phyloP scores from a whole-genome alignment of 768 basidiomycete genomes.

The Auriculariales sp. region DNA sequence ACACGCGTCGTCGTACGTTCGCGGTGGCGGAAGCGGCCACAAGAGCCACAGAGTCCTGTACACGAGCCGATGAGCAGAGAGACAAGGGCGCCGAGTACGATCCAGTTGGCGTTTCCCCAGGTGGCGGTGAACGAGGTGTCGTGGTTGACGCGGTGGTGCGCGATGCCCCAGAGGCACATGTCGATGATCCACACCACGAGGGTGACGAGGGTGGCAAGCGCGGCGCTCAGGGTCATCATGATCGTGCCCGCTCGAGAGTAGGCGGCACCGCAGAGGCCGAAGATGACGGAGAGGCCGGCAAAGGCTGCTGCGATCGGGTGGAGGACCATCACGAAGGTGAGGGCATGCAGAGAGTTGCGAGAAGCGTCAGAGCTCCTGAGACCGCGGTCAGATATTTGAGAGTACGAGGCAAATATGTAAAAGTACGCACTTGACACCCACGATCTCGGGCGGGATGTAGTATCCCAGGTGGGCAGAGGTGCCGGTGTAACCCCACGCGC shows the following conservation, averaged over 20 bases:
- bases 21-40: conserved; percentile 35
- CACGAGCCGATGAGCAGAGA: conserved; percentile 55
- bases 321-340: conserved; percentile 61
- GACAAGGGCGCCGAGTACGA: conserved; percentile 59
- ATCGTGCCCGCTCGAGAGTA: conserved; percentile 62
- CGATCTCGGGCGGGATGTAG: conserved; percentile 18
- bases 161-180: conserved; percentile 67
- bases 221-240: conserved; percentile 55
- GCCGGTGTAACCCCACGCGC: conserved; percentile 67
- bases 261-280: conserved; percentile 48
- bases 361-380: too few relatives aligned
- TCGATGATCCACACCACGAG: conserved; percentile 63
- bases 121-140: conserved; percentile 26
- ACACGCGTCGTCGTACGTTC: conserved; percentile 1
- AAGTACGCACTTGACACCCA: conserved; percentile 31
- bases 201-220: conserved; percentile 50
- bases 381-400: too few relatives aligned
- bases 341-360: too few relatives aligned
- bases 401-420: too few relatives aligned
- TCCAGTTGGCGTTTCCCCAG: conserved; percentile 74
- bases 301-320: conserved; percentile 68
- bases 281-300: conserved; percentile 47
- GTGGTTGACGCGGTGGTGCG: conserved; percentile 37
- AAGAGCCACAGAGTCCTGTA: conserved; percentile 47
- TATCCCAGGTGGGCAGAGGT: conserved; percentile 47